phyloP scores from a whole-genome alignment of 2,329 filamentous ascomycete genomes.

The Neofusicoccum sp. region DNA sequence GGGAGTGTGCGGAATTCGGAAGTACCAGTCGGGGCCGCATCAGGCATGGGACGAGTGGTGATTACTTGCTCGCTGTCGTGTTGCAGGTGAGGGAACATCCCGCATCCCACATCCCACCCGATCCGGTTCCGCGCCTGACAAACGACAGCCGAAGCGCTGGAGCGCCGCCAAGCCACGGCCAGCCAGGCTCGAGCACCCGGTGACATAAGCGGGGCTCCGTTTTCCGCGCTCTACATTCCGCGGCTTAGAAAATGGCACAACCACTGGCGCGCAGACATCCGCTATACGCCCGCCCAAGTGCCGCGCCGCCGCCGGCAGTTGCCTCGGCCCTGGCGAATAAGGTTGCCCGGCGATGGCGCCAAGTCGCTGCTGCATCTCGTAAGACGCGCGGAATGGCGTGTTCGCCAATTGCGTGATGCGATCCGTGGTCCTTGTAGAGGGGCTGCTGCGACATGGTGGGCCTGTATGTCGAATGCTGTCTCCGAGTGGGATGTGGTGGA shows the following conservation, averaged over 20 bases:
- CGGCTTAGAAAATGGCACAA: constrained; percentile 4
- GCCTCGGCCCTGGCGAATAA: neutral
- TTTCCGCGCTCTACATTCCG: constrained; percentile 6
- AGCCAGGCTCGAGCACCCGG: neutral
- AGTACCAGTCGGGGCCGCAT: too few relatives aligned
- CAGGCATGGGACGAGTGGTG: too few relatives aligned
- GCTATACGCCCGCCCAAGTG: neutral
- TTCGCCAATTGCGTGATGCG: neutral
- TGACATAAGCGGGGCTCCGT: neutral
- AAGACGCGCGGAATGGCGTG: constrained; percentile 6
- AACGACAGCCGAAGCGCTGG: neutral
- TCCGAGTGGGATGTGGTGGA: too few relatives aligned
- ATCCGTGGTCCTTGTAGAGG: too few relatives aligned
- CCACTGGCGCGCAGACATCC: neutral
- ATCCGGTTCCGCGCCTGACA: constrained; percentile 5
- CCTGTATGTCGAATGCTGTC: too few relatives aligned
- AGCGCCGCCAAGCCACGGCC: neutral
- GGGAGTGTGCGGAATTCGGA: too few relatives aligned
- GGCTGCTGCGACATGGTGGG: too few relatives aligned
- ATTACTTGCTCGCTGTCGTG: neutral
- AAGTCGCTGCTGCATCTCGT: neutral
- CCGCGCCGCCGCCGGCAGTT: neutral
- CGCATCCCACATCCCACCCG: neutral
- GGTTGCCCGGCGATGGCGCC: neutral
- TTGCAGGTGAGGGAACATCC: neutral